phyloP scores from a whole-genome alignment of 305 asterid species.

The Fraxinus sp. region DNA sequence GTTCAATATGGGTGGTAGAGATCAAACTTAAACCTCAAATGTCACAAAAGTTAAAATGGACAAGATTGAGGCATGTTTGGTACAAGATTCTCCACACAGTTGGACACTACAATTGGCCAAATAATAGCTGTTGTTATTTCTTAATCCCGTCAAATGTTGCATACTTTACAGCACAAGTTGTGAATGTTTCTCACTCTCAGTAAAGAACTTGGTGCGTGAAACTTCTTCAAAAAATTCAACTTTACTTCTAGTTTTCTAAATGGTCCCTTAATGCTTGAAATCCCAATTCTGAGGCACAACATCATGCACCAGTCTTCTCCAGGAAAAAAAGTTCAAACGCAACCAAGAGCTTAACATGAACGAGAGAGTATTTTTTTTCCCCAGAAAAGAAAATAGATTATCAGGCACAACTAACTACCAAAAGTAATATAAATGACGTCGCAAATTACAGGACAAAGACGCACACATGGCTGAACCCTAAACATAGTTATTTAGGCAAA shows the following conservation, averaged over 20 bases:
- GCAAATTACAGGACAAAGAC: not conserved
- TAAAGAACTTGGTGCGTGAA: not conserved
- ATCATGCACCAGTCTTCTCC: not conserved
- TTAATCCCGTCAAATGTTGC: not conserved
- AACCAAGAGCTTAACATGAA: not conserved
- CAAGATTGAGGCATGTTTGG: conserved; percentile 2
- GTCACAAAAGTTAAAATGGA: conserved; percentile 1
- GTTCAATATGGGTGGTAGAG: conserved; percentile 4
- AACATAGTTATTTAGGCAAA: not conserved
- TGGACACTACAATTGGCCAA: not conserved
- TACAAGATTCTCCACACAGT: not conserved
- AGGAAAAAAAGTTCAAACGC: not conserved
- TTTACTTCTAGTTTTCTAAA: not conserved
- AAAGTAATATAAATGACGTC: not conserved
- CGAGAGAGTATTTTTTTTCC: not conserved
- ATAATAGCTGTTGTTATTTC: not conserved
- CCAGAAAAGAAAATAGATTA: not conserved
- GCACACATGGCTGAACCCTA: not conserved
- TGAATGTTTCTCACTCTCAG: not conserved
- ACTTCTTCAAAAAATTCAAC: not conserved
- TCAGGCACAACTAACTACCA: not conserved
- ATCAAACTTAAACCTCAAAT: not conserved
- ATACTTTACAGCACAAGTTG: not conserved
- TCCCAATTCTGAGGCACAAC: not conserved
- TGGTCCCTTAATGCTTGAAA: not conserved